Evolutionary conservation across 2,329 filamentous ascomycete species (phyloP).

Genomic region (Zalaria obscura): DNA sequence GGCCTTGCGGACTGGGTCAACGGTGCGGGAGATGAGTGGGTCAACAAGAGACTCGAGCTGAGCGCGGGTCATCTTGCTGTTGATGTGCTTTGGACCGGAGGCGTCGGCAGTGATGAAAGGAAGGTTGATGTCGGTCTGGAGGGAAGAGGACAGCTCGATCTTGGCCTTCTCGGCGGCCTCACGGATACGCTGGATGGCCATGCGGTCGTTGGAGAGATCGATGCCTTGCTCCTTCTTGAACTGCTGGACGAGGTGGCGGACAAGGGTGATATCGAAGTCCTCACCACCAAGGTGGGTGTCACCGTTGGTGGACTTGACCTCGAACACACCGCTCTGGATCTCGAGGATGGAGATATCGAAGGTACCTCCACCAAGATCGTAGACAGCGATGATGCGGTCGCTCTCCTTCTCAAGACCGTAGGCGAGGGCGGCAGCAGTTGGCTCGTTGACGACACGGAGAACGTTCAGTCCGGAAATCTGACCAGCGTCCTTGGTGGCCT

Average conservation of each 20-base stretch:
- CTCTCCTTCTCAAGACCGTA: slow-evolving; percentile 93
- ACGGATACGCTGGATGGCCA: slow-evolving; percentile 98
- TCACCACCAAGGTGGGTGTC: slow-evolving; percentile 97
- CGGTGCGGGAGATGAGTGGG: slow-evolving; percentile 70
- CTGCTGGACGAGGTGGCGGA: slow-evolving; percentile 82
- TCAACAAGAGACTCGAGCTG: slow-evolving; percentile 91
- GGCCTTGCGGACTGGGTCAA: slow-evolving; percentile 90
- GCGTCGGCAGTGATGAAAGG: slow-evolving; percentile 97
- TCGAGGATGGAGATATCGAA: slow-evolving; percentile 98
- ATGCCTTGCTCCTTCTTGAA: slow-evolving; percentile 95
- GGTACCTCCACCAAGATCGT: slow-evolving; percentile 95
- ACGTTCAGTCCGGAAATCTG: slow-evolving; percentile 94
- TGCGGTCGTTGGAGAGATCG: slow-evolving; percentile 81
- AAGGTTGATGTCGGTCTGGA: slow-evolving; percentile 95
- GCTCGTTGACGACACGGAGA: slow-evolving; percentile 95
- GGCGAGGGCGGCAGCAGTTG: slow-evolving; percentile 85
- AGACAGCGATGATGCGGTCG: slow-evolving; percentile 83
- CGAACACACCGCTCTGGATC: slow-evolving; percentile 95
- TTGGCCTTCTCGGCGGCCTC: slow-evolving; percentile 98
- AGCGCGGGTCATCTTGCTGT: slow-evolving; percentile 80
- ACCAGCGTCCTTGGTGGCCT: slow-evolving; percentile 95
- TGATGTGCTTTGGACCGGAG: slow-evolving; percentile 96
- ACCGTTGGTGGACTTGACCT: slow-evolving; percentile 98
- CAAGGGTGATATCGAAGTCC: slow-evolving; percentile 90
- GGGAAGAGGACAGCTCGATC: slow-evolving; percentile 91